Conservation (phyloP, 225 moss, liverwort and hornwort species). For the Bryum argenteum region DNA sequence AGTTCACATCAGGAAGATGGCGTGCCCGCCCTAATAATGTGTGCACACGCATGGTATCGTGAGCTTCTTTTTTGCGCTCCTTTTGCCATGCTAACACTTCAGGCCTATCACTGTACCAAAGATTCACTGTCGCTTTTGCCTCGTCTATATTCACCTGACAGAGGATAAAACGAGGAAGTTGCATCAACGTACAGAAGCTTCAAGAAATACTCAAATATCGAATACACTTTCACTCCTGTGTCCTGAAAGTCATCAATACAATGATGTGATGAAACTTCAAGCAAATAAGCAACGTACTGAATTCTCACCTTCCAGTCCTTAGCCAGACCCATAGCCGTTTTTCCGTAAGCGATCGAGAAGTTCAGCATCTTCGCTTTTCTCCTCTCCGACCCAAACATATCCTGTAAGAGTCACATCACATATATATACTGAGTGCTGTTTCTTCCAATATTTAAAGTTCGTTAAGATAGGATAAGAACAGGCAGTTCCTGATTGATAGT, state of each 20-base stretch:
- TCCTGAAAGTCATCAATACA: background rate
- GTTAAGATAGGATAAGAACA: background rate
- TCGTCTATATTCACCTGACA: constrained; percentile 84
- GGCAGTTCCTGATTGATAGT: background rate
- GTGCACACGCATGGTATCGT: constrained; percentile 65
- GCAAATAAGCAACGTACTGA: background rate
- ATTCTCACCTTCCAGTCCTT: constrained; percentile 95
- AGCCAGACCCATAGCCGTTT: constrained; percentile 92
- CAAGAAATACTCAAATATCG: background rate
- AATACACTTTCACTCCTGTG: background rate
- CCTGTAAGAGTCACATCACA: constrained; percentile 48
- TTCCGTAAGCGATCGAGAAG: constrained; percentile 98
- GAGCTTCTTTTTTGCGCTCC: constrained; percentile 75
- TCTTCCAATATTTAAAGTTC: background rate
- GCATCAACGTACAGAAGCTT: constrained; percentile 1
- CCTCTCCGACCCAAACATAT: constrained; percentile 91
- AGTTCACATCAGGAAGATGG: constrained; percentile 88
- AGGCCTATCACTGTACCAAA: constrained; percentile 95
- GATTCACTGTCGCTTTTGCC: constrained; percentile 80
- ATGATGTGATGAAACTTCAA: background rate
- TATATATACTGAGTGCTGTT: background rate
- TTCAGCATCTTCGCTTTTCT: constrained; percentile 99
- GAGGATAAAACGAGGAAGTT: background rate
- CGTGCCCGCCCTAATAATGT: constrained; percentile 92
- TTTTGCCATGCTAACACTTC: constrained; percentile 92